phyloP scores from a whole-genome alignment of 768 basidiomycete species.

The Trametes punicea region DNA sequence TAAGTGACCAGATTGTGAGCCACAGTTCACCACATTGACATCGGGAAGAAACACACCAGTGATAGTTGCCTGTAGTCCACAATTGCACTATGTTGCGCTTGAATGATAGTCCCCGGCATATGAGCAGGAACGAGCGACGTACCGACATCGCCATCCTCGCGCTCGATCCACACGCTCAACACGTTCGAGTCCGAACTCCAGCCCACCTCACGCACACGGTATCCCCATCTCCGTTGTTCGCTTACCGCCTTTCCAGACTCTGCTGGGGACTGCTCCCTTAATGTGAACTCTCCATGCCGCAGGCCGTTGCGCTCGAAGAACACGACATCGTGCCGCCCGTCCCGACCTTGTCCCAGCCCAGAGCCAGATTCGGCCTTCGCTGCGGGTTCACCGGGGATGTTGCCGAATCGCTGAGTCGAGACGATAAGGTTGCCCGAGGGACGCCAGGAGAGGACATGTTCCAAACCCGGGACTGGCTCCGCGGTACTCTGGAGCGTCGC shows the following conservation, averaged over 20 bases:
- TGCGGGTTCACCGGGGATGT: conserved; percentile 55
- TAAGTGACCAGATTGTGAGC: conserved; percentile 26
- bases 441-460: conserved; percentile 78
- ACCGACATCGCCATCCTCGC: conserved; percentile 68
- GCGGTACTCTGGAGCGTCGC: conserved; percentile 79
- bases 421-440: conserved; percentile 88
- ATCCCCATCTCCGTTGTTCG: conserved; percentile 52
- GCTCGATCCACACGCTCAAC: conserved; percentile 81
- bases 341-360: conserved; percentile 43
- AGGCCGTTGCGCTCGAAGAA: conserved; percentile 97
- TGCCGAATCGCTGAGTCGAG: conserved; percentile 77
- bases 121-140: conserved; percentile 10
- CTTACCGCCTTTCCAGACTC: conserved; percentile 23
- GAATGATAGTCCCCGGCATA: background rate
- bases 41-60: conserved; percentile 55
- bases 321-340: conserved; percentile 77
- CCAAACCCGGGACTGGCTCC: conserved; percentile 79
- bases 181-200: conserved; percentile 92
- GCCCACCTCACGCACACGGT: conserved; percentile 66
- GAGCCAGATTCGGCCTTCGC: background rate
- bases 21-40: background rate
- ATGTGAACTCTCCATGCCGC: conserved; percentile 82
- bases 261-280: conserved; percentile 39
- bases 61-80: conserved; percentile 93
- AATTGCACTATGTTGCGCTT: conserved; percentile 65